phyloP scores from a whole-genome alignment of 139 green algal species.

The Chlorella ohadii region DNA sequence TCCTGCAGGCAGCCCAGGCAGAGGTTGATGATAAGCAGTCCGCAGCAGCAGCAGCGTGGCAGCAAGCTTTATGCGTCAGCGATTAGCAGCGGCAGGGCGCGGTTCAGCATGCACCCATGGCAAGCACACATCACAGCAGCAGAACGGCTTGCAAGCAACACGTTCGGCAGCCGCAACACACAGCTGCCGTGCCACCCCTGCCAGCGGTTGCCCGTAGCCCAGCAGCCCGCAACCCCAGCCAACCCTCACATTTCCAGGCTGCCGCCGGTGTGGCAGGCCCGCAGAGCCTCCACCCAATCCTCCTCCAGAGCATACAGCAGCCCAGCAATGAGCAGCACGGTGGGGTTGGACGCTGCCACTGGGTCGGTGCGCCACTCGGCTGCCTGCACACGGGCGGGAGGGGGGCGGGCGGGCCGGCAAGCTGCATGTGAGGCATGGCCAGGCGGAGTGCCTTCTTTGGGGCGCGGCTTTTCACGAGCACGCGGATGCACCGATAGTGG shows the following conservation, averaged over 20 bases:
- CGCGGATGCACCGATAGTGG: too few relatives aligned
- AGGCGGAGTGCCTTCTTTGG: too few relatives aligned
- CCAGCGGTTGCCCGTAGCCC: too few relatives aligned
- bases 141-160: neutral
- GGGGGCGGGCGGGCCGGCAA: constrained; percentile 83
- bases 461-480: too few relatives aligned
- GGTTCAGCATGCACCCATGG: too few relatives aligned
- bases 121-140: neutral
- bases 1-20: constrained; percentile 20
- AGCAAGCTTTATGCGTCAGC: neutral
- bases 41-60: too few relatives aligned
- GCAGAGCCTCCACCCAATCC: constrained; percentile 95
- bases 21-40: too few relatives aligned
- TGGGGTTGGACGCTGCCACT: constrained; percentile 70
- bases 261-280: constrained; percentile 76
- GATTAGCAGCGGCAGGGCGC: too few relatives aligned
- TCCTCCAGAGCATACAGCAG: constrained; percentile 82
- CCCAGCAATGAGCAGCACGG: constrained; percentile 84
- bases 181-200: too few relatives aligned
- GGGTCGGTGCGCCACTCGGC: too few relatives aligned
- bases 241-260: constrained; percentile 83
- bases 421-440: too few relatives aligned
- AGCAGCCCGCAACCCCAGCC: neutral
- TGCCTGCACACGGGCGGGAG: neutral
- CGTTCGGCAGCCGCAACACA: too few relatives aligned